Evolutionary conservation across 1,139 yeast species (phyloP).

Genomic region (Protomyces inundatus): DNA sequence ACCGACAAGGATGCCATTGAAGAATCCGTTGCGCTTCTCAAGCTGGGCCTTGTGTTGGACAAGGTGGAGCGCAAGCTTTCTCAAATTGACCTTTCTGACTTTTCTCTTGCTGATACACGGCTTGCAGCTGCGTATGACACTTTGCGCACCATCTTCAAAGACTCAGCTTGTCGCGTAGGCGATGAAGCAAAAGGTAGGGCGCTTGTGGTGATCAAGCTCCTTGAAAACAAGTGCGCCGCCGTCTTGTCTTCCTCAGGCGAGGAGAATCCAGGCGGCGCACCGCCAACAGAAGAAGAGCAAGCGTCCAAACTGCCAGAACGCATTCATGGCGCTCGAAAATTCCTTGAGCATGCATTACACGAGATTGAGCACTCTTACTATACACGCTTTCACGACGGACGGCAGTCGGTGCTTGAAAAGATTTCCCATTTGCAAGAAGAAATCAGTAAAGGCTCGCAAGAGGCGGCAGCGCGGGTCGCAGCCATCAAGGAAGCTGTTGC

Average conservation of each 20-base stretch:
- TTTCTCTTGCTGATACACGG: neutral
- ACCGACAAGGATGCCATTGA: conserved; percentile 14
- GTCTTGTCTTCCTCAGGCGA: neutral
- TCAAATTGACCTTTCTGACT: neutral
- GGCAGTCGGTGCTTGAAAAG: conserved; percentile 15
- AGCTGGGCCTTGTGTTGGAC: conserved; percentile 20
- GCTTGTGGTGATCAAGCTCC: conserved; percentile 3
- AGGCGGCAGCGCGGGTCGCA: conserved; percentile 16
- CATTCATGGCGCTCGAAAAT: conserved; percentile 21
- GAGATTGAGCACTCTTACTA: conserved; percentile 20
- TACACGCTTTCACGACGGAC: neutral
- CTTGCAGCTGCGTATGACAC: conserved; percentile 17
- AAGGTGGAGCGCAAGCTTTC: conserved; percentile 7
- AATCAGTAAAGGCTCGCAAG: conserved; percentile 7
- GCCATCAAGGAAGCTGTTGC: conserved; percentile 20
- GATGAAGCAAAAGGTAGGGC: conserved; percentile 19
- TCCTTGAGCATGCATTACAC: conserved; percentile 11
- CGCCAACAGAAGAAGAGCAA: neutral
- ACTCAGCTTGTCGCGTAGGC: conserved; percentile 19
- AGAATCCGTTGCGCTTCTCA: conserved; percentile 13
- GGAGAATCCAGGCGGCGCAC: neutral
- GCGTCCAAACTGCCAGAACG: neutral
- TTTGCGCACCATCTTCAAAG: conserved; percentile 11
- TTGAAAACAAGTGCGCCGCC: conserved; percentile 14
- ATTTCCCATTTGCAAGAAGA: conserved; percentile 20